Conservation (phyloP, 495 filamentous ascomycete species). For the Niebla homalea region DNA sequence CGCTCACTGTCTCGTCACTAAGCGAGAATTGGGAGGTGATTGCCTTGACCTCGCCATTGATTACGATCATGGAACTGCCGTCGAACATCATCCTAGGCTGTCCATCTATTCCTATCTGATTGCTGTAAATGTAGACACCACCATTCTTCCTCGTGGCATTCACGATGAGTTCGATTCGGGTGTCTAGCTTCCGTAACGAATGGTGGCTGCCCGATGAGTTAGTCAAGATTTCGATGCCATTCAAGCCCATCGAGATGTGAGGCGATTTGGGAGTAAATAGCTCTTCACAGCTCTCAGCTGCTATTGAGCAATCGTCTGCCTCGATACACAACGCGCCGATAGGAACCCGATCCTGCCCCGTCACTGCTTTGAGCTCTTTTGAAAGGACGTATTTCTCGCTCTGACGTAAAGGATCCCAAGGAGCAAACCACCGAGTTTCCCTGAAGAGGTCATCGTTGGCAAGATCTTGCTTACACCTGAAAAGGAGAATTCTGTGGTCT, state of each 20-base stretch:
- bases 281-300: conserved; percentile 68
- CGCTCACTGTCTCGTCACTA: too few species aligned
- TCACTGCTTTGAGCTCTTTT: too few species aligned
- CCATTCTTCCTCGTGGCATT: conserved; percentile 63
- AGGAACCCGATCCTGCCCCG: too few species aligned
- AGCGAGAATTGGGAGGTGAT: conserved; percentile 59
- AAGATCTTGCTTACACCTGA: neutral
- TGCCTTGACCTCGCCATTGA: conserved; percentile 65
- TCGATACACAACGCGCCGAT: too few species aligned
- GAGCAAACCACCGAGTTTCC: too few species aligned
- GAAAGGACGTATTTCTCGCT: too few species aligned
- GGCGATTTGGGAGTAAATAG: conserved; percentile 55
- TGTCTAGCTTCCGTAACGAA: conserved; percentile 61
- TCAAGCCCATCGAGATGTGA: conserved; percentile 35
- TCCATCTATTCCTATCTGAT: conserved; percentile 64
- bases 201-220: conserved; percentile 67
- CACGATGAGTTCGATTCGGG: conserved; percentile 57
- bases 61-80: conserved; percentile 65
- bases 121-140: conserved; percentile 65
- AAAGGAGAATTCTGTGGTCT: neutral
- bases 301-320: conserved; percentile 55
- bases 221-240: conserved; percentile 64
- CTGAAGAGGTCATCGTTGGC: neutral
- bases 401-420: too few species aligned
- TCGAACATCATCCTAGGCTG: conserved; percentile 49